Base-by-base conservation (phyloP, 176 grass and related monocot genomes). In the Eleusine coracana region DNA sequence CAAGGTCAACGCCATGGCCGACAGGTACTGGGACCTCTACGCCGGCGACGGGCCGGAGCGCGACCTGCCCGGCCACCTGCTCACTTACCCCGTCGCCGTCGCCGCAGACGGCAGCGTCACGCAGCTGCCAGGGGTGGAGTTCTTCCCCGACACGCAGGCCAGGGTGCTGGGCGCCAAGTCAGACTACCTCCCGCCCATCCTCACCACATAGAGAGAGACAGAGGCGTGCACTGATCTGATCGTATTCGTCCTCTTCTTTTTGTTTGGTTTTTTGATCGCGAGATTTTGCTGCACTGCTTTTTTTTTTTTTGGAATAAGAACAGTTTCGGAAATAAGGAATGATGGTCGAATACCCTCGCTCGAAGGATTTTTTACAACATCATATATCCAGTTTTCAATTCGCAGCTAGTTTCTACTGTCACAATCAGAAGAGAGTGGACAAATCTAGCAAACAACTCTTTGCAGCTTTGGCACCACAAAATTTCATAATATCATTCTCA, bases 111-210 rank as follows among this genome's bases (percentile, higher is more conserved):
- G 88, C 68, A 29, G 42, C 7, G 70, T 96, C 20, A 87, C 69
- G 0, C 71, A 89, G 77, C 70, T 89, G 62, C 91, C 88, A 9
- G 83, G 74, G 45, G 46, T 59, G 49, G 86, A 97, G 78, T 91
- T 93, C 84, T 97, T 97, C 77, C 94, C 88, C 0, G 91, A 93
- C 86, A 97, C 91, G n/a, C 52, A 84, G 84, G 91, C 88, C 6
- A 17, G 86, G 67, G 78, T 97, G 28, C 88, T 93, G 0, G 94
- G 94, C 84, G 72, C 75, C 78, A 97, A 97, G 75, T 97, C 94
- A 1, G 91, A 93, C 31, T 97, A 91, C 74, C 83, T 97, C 55
- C 94, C 88, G 65, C 88, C 91, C 7, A 91, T 93, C n/a, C 86
- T 97, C 55, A 97, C 94, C 80, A 91, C 94, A 39, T 92, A 89